Evolutionary conservation across 129 eudicot genomes (phyloP), one percentile per base, ranked within the genome.

Genomic region (Tagetes patula): DNA sequence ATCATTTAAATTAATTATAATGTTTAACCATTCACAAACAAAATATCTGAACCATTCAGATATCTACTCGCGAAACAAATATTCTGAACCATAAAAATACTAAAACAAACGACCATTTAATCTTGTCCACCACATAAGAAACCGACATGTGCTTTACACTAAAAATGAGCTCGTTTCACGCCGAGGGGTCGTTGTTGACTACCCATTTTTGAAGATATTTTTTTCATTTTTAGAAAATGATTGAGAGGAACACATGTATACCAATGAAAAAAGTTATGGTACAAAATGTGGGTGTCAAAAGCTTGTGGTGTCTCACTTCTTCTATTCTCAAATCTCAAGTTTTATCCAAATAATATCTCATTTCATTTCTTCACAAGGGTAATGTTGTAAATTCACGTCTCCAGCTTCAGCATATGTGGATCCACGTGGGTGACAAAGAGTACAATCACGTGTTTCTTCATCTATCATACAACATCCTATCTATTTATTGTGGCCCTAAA

Each of bases 381-480:
- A 64, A 6, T 53, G 2, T 53, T 34, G 78, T 65, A 66, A 71
- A 64, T 54, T 72, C 10, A 64, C 73, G 20, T 65, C 43, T 52
- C 31, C 39, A 64, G 53, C 50, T 36, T 66, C 27, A 65, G 14
- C 69, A 32, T 67, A 9, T 42, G 69, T 78, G 83, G 83, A 69
- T 31, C 86, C 77, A 78, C 83, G 86, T 82, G 86, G 83, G 60
- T 77, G 83, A 69, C 48, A 69, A 43, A 43, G 61, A 52, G 53
- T 39, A 42, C 33, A 70, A 5, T 82, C 74, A 74, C 86, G 86
- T 40, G 80, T 66, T 31, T 63, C 77, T 11, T 38, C 79, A 14
- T 72, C 73, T 47, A 48, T 75, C 85, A 63, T 75, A 52, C n/a
- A 69, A 65, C 61, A 69, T 66, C 75, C 61, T 75, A 81, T 81